Evolutionary conservation across 805 yeast species (phyloP).

Genomic region (Starmerella cellae): DNA sequence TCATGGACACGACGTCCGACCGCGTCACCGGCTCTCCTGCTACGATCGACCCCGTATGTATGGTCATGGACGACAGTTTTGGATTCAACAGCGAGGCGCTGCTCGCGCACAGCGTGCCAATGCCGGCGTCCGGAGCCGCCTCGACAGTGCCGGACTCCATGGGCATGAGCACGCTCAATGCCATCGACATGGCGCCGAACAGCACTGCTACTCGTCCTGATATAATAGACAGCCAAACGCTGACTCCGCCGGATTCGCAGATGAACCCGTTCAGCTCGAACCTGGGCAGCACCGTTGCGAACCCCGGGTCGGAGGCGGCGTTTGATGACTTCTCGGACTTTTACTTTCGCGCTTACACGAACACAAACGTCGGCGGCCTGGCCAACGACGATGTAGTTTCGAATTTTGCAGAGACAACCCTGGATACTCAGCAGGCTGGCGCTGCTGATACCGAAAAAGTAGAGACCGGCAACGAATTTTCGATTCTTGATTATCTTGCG

Average conservation of each 20-base stretch:
- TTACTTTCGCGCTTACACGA: neutral
- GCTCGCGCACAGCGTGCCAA: neutral
- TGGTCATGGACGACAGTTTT: constrained; percentile 1
- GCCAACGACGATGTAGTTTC: neutral
- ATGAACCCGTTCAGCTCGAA: neutral
- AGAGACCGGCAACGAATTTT: constrained; percentile 4
- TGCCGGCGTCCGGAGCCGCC: neutral
- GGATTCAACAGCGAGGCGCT: neutral
- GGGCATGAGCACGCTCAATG: constrained; percentile 9
- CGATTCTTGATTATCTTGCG: constrained; percentile 14
- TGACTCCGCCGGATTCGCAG: neutral
- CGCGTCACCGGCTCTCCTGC: constrained; percentile 12
- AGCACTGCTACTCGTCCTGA: neutral
- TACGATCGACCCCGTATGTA: constrained; percentile 8
- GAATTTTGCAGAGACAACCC: neutral
- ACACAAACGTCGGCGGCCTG: neutral
- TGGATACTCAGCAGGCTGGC: neutral
- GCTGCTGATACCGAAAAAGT: neutral
- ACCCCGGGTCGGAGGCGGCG: neutral
- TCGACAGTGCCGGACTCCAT: constrained; percentile 10
- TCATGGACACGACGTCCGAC: constrained; percentile 2
- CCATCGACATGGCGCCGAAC: neutral
- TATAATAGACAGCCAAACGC: neutral
- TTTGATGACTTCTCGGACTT: neutral
- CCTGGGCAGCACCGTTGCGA: neutral